Evolutionary conservation across 2,329 filamentous ascomycete genomes (phyloP).

Genomic region (Microascus cirrosus): DNA sequence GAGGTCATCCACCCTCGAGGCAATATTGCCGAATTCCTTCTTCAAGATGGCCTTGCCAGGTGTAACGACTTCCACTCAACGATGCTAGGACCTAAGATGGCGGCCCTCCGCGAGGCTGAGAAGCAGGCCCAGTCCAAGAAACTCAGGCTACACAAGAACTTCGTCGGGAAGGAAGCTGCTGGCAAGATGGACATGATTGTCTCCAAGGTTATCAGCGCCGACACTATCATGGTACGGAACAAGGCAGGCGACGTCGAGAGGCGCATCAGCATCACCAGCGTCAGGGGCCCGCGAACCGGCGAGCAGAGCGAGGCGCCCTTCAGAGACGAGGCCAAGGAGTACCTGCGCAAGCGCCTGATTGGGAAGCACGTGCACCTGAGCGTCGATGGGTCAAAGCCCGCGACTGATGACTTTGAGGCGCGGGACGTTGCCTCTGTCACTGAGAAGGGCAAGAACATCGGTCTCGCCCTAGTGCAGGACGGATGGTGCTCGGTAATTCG

Average conservation of each 20-base stretch:
- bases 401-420: constrained; percentile 83
- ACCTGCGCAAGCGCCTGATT: constrained; percentile 83
- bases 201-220: constrained; percentile 74
- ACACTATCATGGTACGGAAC: constrained; percentile 77
- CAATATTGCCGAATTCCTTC: constrained; percentile 83
- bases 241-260: constrained; percentile 74
- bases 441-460: constrained; percentile 77
- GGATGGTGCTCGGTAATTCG: constrained; percentile 91
- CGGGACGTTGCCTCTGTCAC: constrained; percentile 87
- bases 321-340: constrained; percentile 90
- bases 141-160: constrained; percentile 70
- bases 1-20: constrained; percentile 79
- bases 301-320: constrained; percentile 84
- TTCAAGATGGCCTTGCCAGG: constrained; percentile 79
- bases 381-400: constrained; percentile 83
- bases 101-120: constrained; percentile 72
- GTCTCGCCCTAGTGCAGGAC: constrained; percentile 74
- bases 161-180: constrained; percentile 55
- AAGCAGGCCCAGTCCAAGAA: constrained; percentile 69
- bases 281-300: constrained; percentile 81
- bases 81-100: constrained; percentile 82
- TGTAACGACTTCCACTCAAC: constrained; percentile 96
- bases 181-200: constrained; percentile 67
- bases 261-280: constrained; percentile 83
- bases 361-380: constrained; percentile 88